Evolutionary conservation across 2,329 filamentous ascomycete species (phyloP), one percentile per base, ranked within the genome.

Genomic region (Orbilia javanica): DNA sequence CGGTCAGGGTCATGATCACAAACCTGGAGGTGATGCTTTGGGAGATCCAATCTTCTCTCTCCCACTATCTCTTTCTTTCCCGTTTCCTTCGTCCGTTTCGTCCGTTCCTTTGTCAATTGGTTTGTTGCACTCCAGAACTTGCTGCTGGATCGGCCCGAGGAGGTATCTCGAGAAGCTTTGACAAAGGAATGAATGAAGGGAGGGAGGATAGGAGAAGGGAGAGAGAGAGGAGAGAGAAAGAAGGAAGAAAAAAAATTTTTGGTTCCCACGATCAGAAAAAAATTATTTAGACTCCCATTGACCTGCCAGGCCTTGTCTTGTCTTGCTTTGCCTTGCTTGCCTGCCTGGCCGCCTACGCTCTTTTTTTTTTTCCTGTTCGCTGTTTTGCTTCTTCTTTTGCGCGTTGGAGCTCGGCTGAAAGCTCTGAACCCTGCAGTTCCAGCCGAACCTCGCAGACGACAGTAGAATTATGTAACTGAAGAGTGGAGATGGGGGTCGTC

Each of bases 101-200:
- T 77, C 42, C 74, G 74, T 72, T 77, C 80, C 73, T 80, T 80
- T 73, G 67, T 25, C 74, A 78, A 68, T 72, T 62, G 67, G 71
- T 42, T 53, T 42, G 44, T 29, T 52, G 63, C 64, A 50, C 52
- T 53, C 52, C 63, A 60, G 60, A 44, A 34, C 52, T 67, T 68
- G 67, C 67, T 55, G 74, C 72, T 55, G 72, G 64, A 69, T 60
- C 63, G 52, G 74, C 66, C 55, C 63, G 70, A 74, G 52, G 27
- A 36, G 48, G 65, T 76, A 65, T 65, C 62, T 76, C 65, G 72
- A 64, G 72, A 34, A 53, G 52, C 72, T 71, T 60, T 78, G 74
- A 78, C 74, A 78, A 78, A 78, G 74, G 74, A 78, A 67, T 78
- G 74, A 72, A 66, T 72, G 67, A 78, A 78, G 25, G 46, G 42